Base-by-base conservation (phyloP, 2,329 filamentous ascomycete genomes). In the Epichloe uncinata region DNA sequence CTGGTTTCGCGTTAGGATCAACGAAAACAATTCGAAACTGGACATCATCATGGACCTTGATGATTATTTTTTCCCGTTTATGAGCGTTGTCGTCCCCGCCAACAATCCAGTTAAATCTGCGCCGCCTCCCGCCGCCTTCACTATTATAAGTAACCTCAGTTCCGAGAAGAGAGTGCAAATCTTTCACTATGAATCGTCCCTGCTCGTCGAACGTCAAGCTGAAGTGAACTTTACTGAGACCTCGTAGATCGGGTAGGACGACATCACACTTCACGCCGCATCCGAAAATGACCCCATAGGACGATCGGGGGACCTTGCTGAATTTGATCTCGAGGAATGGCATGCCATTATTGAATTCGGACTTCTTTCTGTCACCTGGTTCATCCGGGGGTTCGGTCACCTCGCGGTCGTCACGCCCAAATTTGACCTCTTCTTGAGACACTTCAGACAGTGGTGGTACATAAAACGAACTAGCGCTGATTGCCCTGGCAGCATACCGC, bases 81-180 rank as follows among this genome's bases (percentile, higher is more conserved):
- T 51, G 11, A 26, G 48, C 48, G 34, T 51, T 48, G 2, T 20
- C 0, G 22, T 55, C 26, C 7, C 58, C 56, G 45, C 57, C 50
- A 41, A 61, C 35, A 38, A 60, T 59, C 58, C 58, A 61, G 20
- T 46, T 38, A 43, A 60, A 60, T 6, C 49, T 30, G 8, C 54
- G 51, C 22, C 58, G 57, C 5, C 2, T 33, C 18, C 57, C 57
- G 4, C 50, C 1, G 6, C 55, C 58, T 40, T 53, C 18, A 1
- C 40, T 20, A 38, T 54, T 45, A 42, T 61, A 61, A 5, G 55
- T 60, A 42, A 61, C 60, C 45, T 57, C 36, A n/a, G 57, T 60
- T 34, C 59, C 60, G 6, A 3, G 5, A 3, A 34, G 4, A 45
- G 59, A 62, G 11, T 22, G 36, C 47, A 53, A 47, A 51, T 61